Base-by-base conservation (phyloP, 2,329 filamentous ascomycete genomes). In the Mariannaea elegans region DNA sequence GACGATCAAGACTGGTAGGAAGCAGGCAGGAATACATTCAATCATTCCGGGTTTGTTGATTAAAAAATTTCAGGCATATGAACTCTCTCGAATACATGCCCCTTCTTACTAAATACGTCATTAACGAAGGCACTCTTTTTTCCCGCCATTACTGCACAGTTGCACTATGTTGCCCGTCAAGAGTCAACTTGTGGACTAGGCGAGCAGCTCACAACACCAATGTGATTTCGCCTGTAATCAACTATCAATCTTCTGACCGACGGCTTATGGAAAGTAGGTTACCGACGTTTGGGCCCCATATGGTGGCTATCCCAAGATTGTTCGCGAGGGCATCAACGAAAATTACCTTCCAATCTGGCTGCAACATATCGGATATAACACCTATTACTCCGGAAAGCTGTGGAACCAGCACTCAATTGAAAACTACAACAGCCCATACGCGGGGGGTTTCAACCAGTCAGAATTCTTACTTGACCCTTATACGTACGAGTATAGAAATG, bases 321-420 rank as follows among this genome's bases (percentile, higher is more conserved):
- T 90, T 14, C 75, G 76, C 7, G 79, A 88, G 54, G 88, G 88
- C 1, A 81, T 85, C 64, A 90, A 91, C 57, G 81, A 87, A 2
- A 88, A 60, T n/a, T 60, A 56, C 63, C 80, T 91, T 0, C 88
- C 89, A 0, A 71, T 91, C 0, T 92, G 89, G 88, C 76, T 92
- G 29, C 88, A 91, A 67, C 71, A 82, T 2, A 84, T 83, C 1
- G 88, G 88, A 2, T 91, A 91, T 71, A 84, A 86, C 66, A 91
- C 88, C 0, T 91, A 90, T 70, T 91, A 91, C 67, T 84, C 84
- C 0, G 89, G 87, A n/a, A 92, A 92, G 69, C 77, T 90, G 13
- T 88, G 88, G 77, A 92, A 92, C 66, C 79, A 81, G 0, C 87
- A 90, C 55, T 83, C 78, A 0, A 78, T 84, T 2, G 70, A 79